These are phyloP conservation scores for Daldinia sp. DNA, from an alignment of 2,329 filamentous ascomycete species.

Conservation along the genomic window DNA sequence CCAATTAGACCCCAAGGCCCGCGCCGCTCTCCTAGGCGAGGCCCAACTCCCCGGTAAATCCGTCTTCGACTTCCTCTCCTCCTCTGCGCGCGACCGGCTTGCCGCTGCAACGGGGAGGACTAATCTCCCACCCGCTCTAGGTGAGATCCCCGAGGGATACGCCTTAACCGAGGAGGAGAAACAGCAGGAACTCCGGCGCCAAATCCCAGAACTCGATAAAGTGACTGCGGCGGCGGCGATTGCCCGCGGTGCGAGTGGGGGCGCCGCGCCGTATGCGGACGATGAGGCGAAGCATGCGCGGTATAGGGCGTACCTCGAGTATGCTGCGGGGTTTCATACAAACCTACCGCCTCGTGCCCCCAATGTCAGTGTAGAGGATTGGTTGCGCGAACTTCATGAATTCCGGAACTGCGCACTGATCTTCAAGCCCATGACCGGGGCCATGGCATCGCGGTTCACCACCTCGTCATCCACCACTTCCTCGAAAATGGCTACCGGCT, in stretches of 20 bases:
- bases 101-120: conserved; percentile 76
- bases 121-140: conserved; percentile 78
- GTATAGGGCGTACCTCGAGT: conserved; percentile 83
- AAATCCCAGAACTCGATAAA: conserved; percentile 71
- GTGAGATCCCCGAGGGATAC: conserved; percentile 75
- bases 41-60: conserved; percentile 86
- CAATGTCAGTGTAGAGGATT: conserved; percentile 70
- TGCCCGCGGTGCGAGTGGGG: conserved; percentile 68
- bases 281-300: conserved; percentile 80
- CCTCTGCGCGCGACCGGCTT: conserved; percentile 78
- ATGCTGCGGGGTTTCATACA: conserved; percentile 67
- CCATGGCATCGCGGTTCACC: conserved; percentile 95
- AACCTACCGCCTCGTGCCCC: conserved; percentile 37
- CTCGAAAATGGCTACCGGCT: conserved; percentile 46
- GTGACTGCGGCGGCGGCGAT: conserved; percentile 74
- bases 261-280: conserved; percentile 79
- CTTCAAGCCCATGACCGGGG: conserved; percentile 89
- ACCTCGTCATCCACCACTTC: conserved; percentile 61
- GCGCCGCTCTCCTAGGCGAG: conserved; percentile 84
- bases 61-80: conserved; percentile 90
- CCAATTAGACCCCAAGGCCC: conserved; percentile 75
- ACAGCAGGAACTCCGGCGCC: conserved; percentile 63
- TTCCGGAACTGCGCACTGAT: conserved; percentile 73
- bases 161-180: conserved; percentile 70
- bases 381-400: conserved; percentile 79